Evolutionary conservation across 345 rosid species (phyloP), one percentile per base, ranked within the genome.

Genomic region (Raphanus sativus): DNA sequence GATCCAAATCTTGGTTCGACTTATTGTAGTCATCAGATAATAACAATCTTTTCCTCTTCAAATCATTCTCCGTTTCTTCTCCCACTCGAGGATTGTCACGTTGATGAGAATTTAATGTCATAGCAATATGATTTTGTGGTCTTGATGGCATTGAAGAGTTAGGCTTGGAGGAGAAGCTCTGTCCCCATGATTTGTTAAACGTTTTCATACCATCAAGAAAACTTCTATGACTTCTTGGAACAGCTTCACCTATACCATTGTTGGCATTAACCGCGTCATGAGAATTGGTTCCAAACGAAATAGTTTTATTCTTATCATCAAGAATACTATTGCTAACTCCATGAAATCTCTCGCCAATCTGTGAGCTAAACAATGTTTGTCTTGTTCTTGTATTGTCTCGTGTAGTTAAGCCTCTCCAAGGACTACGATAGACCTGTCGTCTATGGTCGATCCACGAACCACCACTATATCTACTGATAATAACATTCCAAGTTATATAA

Each of bases 391-490:
- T 69, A 55, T 64, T 74, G 56, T 80, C 79, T 42, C 79, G 70
- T 33, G 76, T 4, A 4, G 71, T 70, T 80, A 80, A 70, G 45
- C 79, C 83, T 81, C 83, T 81, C 83, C 83, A 81, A 59, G 67
- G 70, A 38, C 77, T 78, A 77, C 63, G 74, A 52, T 71, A 80
- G 64, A 65, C 78, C 32, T 77, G 77, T 54, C 77, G 76, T 62
- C 75, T 75, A 33, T 81, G 68, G 65, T 82, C 77, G 68, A 83
- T 83, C 89, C 89, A 84, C 21, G 82, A 78, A 76, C 70, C 67
- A 60, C 86, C 82, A 70, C 84, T 89, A 40, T 75, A 84, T 78
- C 94, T 91, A 40, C 30, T 10, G 32, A 79, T 52, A 33, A 79
- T 52, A 33, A 25, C 40, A 48, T 66, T 62, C 12, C n/a, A 69